Evolutionary conservation across 129 eudicot species (phyloP).

Genomic region (Chrysanthemum seticuspe): DNA sequence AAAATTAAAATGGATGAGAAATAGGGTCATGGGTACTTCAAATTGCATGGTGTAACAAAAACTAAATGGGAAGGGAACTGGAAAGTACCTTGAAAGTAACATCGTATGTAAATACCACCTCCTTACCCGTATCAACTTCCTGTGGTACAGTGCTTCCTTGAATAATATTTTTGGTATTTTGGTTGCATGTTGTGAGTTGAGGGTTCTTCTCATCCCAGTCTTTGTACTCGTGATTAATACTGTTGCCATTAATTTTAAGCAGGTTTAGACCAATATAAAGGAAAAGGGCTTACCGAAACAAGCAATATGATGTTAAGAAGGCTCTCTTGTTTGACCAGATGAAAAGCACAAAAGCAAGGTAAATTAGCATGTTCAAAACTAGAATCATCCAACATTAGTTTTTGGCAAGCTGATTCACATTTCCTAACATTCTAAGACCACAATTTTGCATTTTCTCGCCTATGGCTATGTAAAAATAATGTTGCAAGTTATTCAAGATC

Average conservation of each 20-base stretch:
- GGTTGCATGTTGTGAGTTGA: constrained; percentile 84
- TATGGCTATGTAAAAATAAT: no score
- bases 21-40: not conserved
- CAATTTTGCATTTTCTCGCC: no score
- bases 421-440: no score
- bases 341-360: no score
- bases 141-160: constrained; percentile 87
- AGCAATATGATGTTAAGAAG: not conserved
- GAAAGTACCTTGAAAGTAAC: constrained; percentile 77
- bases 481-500: no score
- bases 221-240: constrained; percentile 86
- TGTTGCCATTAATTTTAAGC: constrained; percentile 25
- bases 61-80: not conserved
- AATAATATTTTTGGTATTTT: constrained; percentile 69
- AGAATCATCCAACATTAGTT: no score
- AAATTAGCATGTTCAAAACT: no score
- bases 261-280: constrained; percentile 5
- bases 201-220: constrained; percentile 95
- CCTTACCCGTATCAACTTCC: constrained; percentile 86
- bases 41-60: no score
- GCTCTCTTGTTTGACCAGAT: no score
- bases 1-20: not conserved
- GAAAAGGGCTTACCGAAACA: not conserved
- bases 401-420: no score
- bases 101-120: constrained; percentile 87